phyloP scores from a whole-genome alignment of 2,329 filamentous ascomycete species.

The Dothistroma pini region DNA sequence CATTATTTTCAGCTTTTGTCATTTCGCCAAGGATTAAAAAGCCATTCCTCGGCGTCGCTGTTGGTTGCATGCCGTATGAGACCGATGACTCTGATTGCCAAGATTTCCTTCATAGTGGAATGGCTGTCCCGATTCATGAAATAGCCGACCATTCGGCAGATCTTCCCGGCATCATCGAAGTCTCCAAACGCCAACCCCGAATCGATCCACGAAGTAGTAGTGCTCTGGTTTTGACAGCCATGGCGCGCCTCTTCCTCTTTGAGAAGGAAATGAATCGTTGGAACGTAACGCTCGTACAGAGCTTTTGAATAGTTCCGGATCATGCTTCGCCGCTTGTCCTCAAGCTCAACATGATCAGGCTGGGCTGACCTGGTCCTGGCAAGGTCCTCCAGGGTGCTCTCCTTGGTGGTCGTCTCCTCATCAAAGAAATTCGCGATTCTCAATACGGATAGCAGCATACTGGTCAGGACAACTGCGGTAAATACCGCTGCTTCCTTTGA shows the following conservation, averaged over 20 bases:
- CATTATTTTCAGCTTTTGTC: neutral
- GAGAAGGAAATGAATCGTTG: neutral
- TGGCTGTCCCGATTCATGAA: neutral
- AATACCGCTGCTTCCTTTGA: neutral
- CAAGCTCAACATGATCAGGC: neutral
- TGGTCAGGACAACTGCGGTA: neutral
- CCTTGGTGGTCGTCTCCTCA: neutral
- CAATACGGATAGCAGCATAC: neutral
- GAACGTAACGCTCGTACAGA: neutral
- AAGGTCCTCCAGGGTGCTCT: neutral
- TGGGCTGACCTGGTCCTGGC: neutral
- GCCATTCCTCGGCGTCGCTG: neutral
- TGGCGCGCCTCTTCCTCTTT: neutral
- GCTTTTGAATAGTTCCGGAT: neutral
- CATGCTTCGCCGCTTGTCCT: neutral
- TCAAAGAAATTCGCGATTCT: neutral
- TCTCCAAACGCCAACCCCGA: neutral
- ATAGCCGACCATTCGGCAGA: neutral
- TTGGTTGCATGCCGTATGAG: neutral
- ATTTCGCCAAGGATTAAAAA: neutral
- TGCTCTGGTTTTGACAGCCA: neutral
- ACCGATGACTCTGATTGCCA: neutral
- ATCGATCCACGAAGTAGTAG: neutral
- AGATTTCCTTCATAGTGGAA: neutral
- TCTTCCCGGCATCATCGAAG: neutral